Base-by-base conservation (phyloP, 306 rosid genomes). In the Malus domestica region DNA sequence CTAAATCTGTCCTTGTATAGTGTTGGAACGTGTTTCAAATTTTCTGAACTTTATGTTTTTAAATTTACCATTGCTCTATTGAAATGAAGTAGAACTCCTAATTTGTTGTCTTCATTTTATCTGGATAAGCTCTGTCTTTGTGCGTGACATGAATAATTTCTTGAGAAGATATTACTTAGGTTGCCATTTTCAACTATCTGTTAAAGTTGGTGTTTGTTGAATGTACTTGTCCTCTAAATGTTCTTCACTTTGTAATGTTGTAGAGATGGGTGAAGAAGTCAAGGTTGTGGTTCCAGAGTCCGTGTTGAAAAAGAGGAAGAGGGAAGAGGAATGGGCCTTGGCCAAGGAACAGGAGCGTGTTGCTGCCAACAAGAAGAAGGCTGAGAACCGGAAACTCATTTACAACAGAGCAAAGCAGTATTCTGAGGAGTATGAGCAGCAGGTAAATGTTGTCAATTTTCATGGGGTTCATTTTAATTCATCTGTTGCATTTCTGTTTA, bases 311-410 rank as follows among this genome's bases (percentile, higher is more conserved):
- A 95, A 92, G 92, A 75, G 61, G 40, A 92, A 89, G 86, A 90
- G 96, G 61, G 91, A 84, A 18, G 97, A 86, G 52, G 91, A 94
- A 35, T 94, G 97, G 98, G 94, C 93, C 4, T 71, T 87, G 80
- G 88, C 85, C 0, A 90, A 91, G 65, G 88, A 85, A 73, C 85
- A 86, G 25, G 87, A 75, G 15, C 52, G 77, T 10, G 93, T 83
- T 44, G 87, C 86, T 55, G 84, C 88, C 2, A 92, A 86, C 80
- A 87, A 89, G 78, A 92, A 90, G 89, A 90, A 79, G 10, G 84
- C 83, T 1, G 90, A 83, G 81, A 95, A 80, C 65, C 84, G 98
- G 8, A 90, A 86, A 76, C 80, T 92, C 32, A 92, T 92, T 40
- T 86, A 14, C 76, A 90, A 77, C 70, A 89, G 97, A 68, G 89